These are phyloP conservation scores for Carpinus viminea DNA, from an alignment of 306 rosid species.

Conservation along the genomic window DNA sequence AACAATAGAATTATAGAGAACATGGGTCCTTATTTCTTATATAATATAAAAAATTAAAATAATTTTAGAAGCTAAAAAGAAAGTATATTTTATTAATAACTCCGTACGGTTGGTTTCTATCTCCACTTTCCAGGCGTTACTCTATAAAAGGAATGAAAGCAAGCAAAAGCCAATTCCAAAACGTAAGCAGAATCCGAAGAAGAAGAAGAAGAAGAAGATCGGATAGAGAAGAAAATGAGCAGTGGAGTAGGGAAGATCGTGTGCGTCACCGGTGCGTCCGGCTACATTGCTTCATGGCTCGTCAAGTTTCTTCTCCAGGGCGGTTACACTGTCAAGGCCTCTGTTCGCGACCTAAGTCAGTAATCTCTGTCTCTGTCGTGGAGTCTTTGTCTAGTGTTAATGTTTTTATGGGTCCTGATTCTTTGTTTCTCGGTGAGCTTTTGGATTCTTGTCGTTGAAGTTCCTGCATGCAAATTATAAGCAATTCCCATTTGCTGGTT, in stretches of 20 bases:
- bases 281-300: conserved; percentile 58
- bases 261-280: conserved; percentile 59
- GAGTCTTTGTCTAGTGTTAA: background rate
- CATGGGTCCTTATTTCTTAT: too few species aligned
- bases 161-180: background rate
- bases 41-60: too few species aligned
- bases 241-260: conserved; percentile 35
- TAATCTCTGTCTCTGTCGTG: background rate
- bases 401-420: background rate
- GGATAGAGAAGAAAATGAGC: conserved; percentile 20
- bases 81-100: too few species aligned
- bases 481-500: conserved; percentile 3
- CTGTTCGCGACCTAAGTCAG: conserved; percentile 53
- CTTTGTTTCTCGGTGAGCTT: background rate
- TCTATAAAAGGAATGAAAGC: too few species aligned
- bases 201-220: background rate
- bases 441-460: background rate
- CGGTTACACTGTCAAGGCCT: conserved; percentile 55
- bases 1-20: too few species aligned
- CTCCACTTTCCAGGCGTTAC: too few species aligned
- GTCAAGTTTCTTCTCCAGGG: conserved; percentile 54
- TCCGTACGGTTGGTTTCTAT: too few species aligned
- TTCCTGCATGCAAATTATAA: background rate
- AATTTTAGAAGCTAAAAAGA: too few species aligned
- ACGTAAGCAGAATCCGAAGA: background rate